Evolutionary conservation across 108 stramenopile genomes (phyloP).

Genomic region (Cylindrotheca fusiformis): DNA sequence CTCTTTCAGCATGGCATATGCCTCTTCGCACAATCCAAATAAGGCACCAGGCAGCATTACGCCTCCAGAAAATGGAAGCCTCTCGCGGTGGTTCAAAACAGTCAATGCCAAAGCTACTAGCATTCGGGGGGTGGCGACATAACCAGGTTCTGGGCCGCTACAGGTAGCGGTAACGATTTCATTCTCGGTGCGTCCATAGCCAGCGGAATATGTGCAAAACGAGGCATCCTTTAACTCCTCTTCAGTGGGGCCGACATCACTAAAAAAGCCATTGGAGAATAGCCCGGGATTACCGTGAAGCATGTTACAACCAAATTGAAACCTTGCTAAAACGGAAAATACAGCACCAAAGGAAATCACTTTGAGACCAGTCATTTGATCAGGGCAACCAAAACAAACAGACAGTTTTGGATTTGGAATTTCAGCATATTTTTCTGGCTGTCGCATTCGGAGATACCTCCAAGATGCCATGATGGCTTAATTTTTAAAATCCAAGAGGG

Average conservation of each 20-base stretch:
- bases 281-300: constrained; percentile 30
- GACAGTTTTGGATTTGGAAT: constrained; percentile 5
- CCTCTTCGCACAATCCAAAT: constrained; percentile 32
- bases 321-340: constrained; percentile 31
- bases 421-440: constrained; percentile 18
- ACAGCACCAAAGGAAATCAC: constrained; percentile 26
- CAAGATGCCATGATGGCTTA: constrained; percentile 15
- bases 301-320: constrained; percentile 29
- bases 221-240: not conserved
- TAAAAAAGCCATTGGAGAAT: constrained; percentile 28
- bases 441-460: constrained; percentile 22
- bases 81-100: constrained; percentile 20
- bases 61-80: constrained; percentile 25
- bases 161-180: constrained; percentile 18
- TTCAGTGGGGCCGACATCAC: constrained; percentile 5
- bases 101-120: constrained; percentile 42
- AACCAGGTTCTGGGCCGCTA: constrained; percentile 41
- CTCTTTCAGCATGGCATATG: constrained; percentile 22
- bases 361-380: not conserved
- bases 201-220: constrained; percentile 22
- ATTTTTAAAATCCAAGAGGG: too few species aligned
- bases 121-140: constrained; percentile 43
- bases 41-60: constrained; percentile 41
- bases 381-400: not conserved
- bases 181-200: constrained; percentile 19